Base-by-base conservation (phyloP, 208 protist genomes). In the Herpetomonas samuelpessoai region DNA sequence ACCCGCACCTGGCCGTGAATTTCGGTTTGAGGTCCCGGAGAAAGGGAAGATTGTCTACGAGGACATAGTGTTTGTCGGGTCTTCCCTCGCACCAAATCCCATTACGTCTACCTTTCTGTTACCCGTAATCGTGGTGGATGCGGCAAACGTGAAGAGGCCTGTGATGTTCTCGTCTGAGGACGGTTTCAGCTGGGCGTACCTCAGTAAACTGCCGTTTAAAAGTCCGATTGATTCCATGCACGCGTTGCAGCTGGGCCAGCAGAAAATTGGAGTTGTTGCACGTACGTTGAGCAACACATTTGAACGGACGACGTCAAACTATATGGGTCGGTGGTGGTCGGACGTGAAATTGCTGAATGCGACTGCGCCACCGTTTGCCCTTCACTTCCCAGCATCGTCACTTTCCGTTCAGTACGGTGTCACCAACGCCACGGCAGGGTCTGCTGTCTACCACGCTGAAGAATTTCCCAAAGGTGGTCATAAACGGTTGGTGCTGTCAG, bases 241-340 rank as follows among this genome's bases (percentile, higher is more conserved):
- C 35, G 35, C 35, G 9, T 6, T 41, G 9, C 35, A 29, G 22
- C 56, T 71, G 26, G 58, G 71, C 3, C 49, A 55, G 18, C 55
- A 45, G 19, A 60, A 57, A 22, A 38, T 77, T 7, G 51, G 46
- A 16, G 54, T 77, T 26, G 24, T 77, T 1, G 60, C 64, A 0
- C 60, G 6, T 53, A 71, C 47, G 55, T 31, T 19, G 54, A n/a
- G 14, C 7, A 6, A 0, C 50, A 62, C 21, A 25, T 74, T 57
- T 55, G 55, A 56, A 1, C 64, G 56, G 44, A 61, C 71, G 24
- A 78, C 68, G 19, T 84, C 79, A 2, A 56, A 54, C 30, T 74
- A 83, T 31, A 59, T 53, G 28, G 79, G 74, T 1, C 71, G 21
- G 27, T 71, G 62, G 65, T 90, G 79, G 79, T 77, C 74, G 16